phyloP scores from a whole-genome alignment of 768 basidiomycete genomes.

The Boletus rubescentipes region DNA sequence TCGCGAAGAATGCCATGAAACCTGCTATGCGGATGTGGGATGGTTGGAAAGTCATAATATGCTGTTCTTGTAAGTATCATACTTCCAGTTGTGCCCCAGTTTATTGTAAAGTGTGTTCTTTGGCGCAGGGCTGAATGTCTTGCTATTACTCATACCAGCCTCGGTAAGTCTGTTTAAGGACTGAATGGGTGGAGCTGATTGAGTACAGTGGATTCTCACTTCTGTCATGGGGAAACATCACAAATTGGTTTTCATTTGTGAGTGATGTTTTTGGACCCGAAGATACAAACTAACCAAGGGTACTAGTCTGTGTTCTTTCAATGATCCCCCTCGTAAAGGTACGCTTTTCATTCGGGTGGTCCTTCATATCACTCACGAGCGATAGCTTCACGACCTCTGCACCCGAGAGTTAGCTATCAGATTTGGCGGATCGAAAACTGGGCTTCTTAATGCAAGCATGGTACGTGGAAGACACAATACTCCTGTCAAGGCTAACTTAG shows the following conservation, averaged over 20 bases:
- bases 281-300: background rate
- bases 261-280: slow-evolving; percentile 22
- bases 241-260: slow-evolving; percentile 62
- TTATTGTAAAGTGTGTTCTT: background rate
- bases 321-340: slow-evolving; percentile 82
- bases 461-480: slow-evolving; percentile 36
- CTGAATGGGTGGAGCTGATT: background rate
- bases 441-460: slow-evolving; percentile 79
- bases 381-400: slow-evolving; percentile 72
- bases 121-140: slow-evolving; percentile 63
- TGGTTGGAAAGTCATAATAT: slow-evolving; percentile 55
- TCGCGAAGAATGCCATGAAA: slow-evolving; percentile 1
- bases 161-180: slow-evolving; percentile 45
- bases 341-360: background rate
- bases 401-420: slow-evolving; percentile 72
- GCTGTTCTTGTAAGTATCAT: slow-evolving; percentile 52
- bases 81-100: background rate
- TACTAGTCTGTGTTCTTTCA: slow-evolving; percentile 60
- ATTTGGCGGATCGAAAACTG: slow-evolving; percentile 75
- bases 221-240: slow-evolving; percentile 47
- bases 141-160: slow-evolving; percentile 63
- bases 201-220: slow-evolving; percentile 54
- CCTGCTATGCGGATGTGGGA: slow-evolving; percentile 31
- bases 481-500: slow-evolving; percentile 1
- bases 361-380: slow-evolving; percentile 3